phyloP scores from a whole-genome alignment of 1,284 basidiomycete genomes.

The Flammula alnicola region DNA sequence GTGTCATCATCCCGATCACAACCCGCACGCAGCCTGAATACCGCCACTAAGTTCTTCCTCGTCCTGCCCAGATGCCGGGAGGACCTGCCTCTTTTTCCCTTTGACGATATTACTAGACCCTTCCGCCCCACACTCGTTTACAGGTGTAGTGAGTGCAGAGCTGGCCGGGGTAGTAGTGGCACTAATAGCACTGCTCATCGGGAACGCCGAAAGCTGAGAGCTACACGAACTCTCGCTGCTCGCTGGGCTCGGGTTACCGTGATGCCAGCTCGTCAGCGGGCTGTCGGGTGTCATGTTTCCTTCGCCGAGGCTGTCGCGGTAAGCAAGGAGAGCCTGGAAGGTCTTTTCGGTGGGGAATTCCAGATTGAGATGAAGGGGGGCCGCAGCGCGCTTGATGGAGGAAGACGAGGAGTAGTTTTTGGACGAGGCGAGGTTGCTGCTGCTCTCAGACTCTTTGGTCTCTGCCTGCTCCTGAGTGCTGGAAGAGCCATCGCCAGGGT shows the following conservation, averaged over 20 bases:
- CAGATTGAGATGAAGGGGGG: slow-evolving; percentile 32
- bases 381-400: slow-evolving; percentile 30
- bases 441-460: background rate
- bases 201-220: slow-evolving; percentile 32
- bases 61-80: background rate
- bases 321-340: slow-evolving; percentile 30
- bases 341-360: slow-evolving; percentile 30
- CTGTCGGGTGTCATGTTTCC: slow-evolving; percentile 27
- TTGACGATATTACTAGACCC: slow-evolving; percentile 7
- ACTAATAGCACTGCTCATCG: slow-evolving; percentile 15
- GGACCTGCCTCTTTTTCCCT: slow-evolving; percentile 11
- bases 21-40: slow-evolving; percentile 16
- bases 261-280: slow-evolving; percentile 18
- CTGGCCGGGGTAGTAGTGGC: slow-evolving; percentile 29
- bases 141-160: slow-evolving; percentile 34
- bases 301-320: slow-evolving; percentile 27
- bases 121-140: slow-evolving; percentile 25
- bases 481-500: slow-evolving; percentile 14
- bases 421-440: slow-evolving; percentile 9
- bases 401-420: slow-evolving; percentile 20
- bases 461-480: background rate
- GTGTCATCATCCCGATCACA: slow-evolving; percentile 3
- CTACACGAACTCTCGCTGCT: slow-evolving; percentile 28
- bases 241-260: slow-evolving; percentile 27
- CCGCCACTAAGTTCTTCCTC: slow-evolving; percentile 16